phyloP scores from a whole-genome alignment of 2,329 filamentous ascomycete species.

The Calonectria hawksworthii region DNA sequence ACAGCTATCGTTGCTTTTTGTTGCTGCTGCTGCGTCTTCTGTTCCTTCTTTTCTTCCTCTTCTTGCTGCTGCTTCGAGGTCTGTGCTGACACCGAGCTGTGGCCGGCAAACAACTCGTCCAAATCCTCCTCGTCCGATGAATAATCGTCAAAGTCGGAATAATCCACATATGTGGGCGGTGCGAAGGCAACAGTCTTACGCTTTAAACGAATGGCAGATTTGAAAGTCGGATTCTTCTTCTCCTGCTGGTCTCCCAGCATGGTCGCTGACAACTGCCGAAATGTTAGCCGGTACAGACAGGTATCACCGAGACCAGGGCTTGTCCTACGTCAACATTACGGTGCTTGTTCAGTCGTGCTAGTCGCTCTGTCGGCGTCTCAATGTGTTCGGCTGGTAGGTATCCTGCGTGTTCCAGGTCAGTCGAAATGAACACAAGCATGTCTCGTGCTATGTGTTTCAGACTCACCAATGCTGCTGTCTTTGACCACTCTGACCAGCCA shows the following conservation, averaged over 20 bases:
- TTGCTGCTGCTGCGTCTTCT: constrained; percentile 47
- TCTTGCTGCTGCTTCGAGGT: constrained; percentile 48
- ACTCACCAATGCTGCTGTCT: constrained; percentile 89
- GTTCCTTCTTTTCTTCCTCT: constrained; percentile 46
- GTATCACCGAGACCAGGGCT: not conserved
- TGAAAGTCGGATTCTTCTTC: constrained; percentile 86
- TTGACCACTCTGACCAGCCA: constrained; percentile 98
- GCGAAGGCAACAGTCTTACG: constrained; percentile 90
- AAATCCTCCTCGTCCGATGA: constrained; percentile 79
- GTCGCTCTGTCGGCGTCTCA: constrained; percentile 94
- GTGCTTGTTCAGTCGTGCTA: constrained; percentile 96
- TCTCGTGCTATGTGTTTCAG: not conserved
- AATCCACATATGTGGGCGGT: constrained; percentile 88
- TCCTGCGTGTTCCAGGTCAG: constrained; percentile 64
- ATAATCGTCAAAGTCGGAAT: constrained; percentile 89
- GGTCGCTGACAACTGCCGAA: constrained; percentile 67
- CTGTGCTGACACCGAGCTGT: constrained; percentile 44
- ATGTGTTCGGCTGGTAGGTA: constrained; percentile 98
- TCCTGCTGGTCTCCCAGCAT: constrained; percentile 77
- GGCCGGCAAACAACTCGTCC: constrained; percentile 59
- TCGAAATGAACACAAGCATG: constrained; percentile 22
- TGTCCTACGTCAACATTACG: constrained; percentile 91
- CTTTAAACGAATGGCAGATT: constrained; percentile 82
- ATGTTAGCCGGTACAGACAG: constrained; percentile 25
- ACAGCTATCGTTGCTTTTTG: constrained; percentile 48